Evolutionary conservation across 257 asterid species (phyloP).

Genomic region (Linaria vulgaris): DNA sequence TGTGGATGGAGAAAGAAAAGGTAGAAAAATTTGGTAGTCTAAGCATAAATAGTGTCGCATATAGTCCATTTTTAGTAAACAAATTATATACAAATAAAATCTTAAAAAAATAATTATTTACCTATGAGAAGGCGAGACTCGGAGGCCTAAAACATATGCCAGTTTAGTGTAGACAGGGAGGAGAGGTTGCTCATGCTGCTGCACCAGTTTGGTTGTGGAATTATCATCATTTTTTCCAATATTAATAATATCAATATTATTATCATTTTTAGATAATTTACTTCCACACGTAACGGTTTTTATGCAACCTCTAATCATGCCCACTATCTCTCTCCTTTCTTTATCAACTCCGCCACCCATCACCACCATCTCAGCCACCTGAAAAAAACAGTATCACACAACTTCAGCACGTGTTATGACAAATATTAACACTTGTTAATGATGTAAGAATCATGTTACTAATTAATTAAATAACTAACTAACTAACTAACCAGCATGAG

Average conservation of each 20-base stretch:
- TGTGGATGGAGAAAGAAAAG: too few relatives aligned
- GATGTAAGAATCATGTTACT: too few relatives aligned
- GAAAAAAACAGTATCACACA: not conserved
- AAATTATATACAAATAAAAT: too few relatives aligned
- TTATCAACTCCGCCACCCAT: conserved; percentile 33
- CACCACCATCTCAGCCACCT: conserved; percentile 79
- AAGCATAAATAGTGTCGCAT: too few relatives aligned
- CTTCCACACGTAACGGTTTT: conserved; percentile 84
- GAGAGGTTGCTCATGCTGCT: too few relatives aligned
- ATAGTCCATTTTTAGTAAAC: too few relatives aligned
- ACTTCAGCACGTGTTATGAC: too few relatives aligned
- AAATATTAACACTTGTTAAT: too few relatives aligned
- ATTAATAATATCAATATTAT: too few relatives aligned
- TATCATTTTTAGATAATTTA: conserved; percentile 41
- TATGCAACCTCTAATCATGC: conserved; percentile 82
- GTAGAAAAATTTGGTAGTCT: too few relatives aligned
- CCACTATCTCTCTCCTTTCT: conserved; percentile 63
- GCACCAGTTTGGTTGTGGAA: not conserved
- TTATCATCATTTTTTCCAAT: not conserved
- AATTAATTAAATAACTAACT: too few relatives aligned
- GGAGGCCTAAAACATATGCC: conserved; percentile 89
- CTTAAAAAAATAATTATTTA: conserved; percentile 6
- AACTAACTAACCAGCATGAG: conserved; percentile 76
- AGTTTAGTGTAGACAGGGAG: conserved; percentile 67
- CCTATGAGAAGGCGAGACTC: conserved; percentile 91